Evolutionary conservation across 768 basidiomycete genomes (phyloP).

Genomic region (Amanita subjunquillea): DNA sequence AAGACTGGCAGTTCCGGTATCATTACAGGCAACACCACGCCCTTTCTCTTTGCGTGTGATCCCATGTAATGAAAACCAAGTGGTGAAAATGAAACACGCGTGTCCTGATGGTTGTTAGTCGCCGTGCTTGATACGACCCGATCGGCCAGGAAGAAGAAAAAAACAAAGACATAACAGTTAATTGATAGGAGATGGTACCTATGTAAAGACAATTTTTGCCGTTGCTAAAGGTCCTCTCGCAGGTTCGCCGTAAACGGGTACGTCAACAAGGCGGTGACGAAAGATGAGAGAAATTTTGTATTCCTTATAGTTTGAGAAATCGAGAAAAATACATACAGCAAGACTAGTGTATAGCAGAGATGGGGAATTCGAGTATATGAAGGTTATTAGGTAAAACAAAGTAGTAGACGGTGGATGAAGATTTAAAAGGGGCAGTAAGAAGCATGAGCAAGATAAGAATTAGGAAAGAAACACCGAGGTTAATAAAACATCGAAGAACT

Average conservation of each 20-base stretch:
- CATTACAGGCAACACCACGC: neutral
- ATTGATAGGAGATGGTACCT: neutral
- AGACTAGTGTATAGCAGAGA: constrained; percentile 6
- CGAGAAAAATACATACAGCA: constrained; percentile 6
- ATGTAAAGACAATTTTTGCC: neutral
- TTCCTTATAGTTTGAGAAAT: constrained; percentile 1
- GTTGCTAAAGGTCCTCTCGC: neutral
- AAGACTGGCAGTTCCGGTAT: too few relatives aligned
- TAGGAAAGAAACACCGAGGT: neutral
- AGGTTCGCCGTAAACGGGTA: neutral
- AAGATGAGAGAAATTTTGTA: neutral
- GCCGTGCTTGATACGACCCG: neutral
- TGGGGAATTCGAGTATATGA: neutral
- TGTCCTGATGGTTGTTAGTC: neutral
- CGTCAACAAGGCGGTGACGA: neutral
- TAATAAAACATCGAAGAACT: constrained; percentile 4
- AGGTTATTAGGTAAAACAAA: neutral
- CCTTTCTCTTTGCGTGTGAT: neutral
- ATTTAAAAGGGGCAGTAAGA: neutral
- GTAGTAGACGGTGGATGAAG: neutral
- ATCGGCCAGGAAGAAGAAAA: neutral
- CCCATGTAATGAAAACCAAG: neutral
- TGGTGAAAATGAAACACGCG: neutral
- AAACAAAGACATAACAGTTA: neutral
- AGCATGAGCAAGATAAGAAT: neutral